These are phyloP conservation scores for Saccharomycopsis sp. DNA, from an alignment of 805 yeast genomes.

Conservation along the genomic window DNA sequence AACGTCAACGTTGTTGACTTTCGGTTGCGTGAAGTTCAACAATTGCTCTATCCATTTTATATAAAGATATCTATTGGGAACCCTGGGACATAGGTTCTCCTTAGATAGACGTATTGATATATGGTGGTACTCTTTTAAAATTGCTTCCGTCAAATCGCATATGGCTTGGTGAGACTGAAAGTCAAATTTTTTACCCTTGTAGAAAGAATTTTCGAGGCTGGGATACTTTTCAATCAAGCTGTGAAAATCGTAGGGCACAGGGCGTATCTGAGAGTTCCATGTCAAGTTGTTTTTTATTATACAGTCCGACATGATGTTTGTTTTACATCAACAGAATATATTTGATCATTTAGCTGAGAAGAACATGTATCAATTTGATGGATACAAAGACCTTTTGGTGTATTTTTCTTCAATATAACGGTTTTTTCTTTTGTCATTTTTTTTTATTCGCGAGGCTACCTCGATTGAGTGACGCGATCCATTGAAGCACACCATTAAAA, in stretches of 20 bases:
- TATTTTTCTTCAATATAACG: neutral
- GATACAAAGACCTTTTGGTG: too few relatives aligned
- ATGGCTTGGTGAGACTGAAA: slow-evolving; percentile 6
- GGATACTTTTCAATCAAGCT: slow-evolving; percentile 1
- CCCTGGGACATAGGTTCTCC: slow-evolving; percentile 14
- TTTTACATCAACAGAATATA: too few relatives aligned
- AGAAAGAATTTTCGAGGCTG: neutral
- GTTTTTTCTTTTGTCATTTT: neutral
- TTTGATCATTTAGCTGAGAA: too few relatives aligned
- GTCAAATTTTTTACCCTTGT: neutral
- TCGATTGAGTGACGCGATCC: neutral
- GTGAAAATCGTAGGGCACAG: slow-evolving; percentile 4
- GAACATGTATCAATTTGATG: neutral
- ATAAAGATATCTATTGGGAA: slow-evolving; percentile 18
- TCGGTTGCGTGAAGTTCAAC: slow-evolving; percentile 22
- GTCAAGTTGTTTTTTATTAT: neutral
- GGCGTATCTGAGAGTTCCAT: neutral
- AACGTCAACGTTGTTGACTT: slow-evolving; percentile 41
- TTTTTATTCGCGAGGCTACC: neutral
- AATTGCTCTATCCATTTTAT: slow-evolving; percentile 11
- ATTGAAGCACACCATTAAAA: neutral
- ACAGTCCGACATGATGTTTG: too few relatives aligned
- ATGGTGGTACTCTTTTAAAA: slow-evolving; percentile 12
- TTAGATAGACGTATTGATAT: slow-evolving; percentile 5
- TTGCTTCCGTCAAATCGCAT: slow-evolving; percentile 4